Percentiles rank a stretch among this genome's conserved stretches.
Evolutionary conservation across 2,329 filamentous ascomycete genomes (phyloP).

Genomic region (Fusarium avenaceum): DNA sequence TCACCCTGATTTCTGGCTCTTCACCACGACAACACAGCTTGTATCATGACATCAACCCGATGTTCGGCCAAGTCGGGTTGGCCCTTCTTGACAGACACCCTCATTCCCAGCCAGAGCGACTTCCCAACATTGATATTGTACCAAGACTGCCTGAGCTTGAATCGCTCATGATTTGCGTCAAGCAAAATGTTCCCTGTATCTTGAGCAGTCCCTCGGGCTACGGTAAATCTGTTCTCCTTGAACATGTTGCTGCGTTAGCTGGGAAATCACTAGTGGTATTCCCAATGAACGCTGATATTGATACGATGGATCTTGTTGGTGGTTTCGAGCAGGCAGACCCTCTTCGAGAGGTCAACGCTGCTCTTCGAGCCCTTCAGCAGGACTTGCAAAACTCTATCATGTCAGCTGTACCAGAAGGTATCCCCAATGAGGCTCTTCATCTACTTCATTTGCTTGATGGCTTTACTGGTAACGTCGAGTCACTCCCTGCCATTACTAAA

Average conservation of each 20-base stretch:
- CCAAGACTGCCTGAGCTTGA: slow-evolving; percentile 80
- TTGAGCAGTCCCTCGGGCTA: slow-evolving; percentile 86
- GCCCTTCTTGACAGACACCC: slow-evolving; percentile 75
- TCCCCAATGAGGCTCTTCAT: slow-evolving; percentile 62
- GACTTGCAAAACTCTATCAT: slow-evolving; percentile 67
- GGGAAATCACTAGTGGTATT: slow-evolving; percentile 85
- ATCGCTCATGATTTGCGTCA: slow-evolving; percentile 87
- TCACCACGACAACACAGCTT: slow-evolving; percentile 71
- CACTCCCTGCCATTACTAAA: slow-evolving; percentile 56
- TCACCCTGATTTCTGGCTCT: slow-evolving; percentile 72
- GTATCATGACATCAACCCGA: slow-evolving; percentile 76
- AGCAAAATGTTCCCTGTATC: slow-evolving; percentile 89
- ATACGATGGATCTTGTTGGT: slow-evolving; percentile 96
- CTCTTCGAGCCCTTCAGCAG: slow-evolving; percentile 62
- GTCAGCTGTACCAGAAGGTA: slow-evolving; percentile 60
- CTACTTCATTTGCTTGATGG: slow-evolving; percentile 65
- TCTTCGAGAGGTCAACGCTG: slow-evolving; percentile 75
- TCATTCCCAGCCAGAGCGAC: slow-evolving; percentile 64
- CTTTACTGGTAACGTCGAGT: slow-evolving; percentile 55
- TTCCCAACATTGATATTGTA: slow-evolving; percentile 65
- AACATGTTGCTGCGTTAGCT: slow-evolving; percentile 82
- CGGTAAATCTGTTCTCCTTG: slow-evolving; percentile 86
- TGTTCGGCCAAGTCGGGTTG: slow-evolving; percentile 82
- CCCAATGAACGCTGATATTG: slow-evolving; percentile 92
- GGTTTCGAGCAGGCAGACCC: slow-evolving; percentile 96